Evolutionary conservation across 2,329 filamentous ascomycete species (phyloP), one percentile per base, ranked within the genome.

Genomic region (Zarea fungicola): DNA sequence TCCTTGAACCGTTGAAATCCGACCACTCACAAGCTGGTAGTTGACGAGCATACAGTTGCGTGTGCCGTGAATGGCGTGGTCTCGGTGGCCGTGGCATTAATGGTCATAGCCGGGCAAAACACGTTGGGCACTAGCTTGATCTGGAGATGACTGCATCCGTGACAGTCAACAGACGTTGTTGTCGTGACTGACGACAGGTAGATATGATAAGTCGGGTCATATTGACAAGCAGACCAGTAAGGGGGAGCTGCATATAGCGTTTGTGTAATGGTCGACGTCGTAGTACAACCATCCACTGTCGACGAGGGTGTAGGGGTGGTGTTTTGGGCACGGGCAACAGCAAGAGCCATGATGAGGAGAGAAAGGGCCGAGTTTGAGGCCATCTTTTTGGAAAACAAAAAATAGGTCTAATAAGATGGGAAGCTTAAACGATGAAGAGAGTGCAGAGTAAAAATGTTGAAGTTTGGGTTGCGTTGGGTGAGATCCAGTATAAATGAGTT

Each of bases 181-280:
- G 57, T 6, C 6, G 60, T 60, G 8, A 54, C 55, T 1, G 62
- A 65, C 4, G 59, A 55, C 1, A 62, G 57, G 49, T 63, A 65
- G 13, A 56, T 29, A 6, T 58, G 62, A 18, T 36, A 16, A 3
- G 57, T 62, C 3, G 55, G 55, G 26, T 62, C 47, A 13, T 47
- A 56, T 2, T 39, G 47, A 49, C 58, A 61, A 43, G 55, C 52
- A 8, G 52, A 51, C 62, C 60, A 64, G 52, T 53, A 56, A 28
- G 63, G 70, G 16, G 54, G 63, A 25, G 56, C 64, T 22, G 51
- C 52, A 32, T 53, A 52, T 29, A 45, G 54, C 21, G 45, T 60
- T 49, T 48, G 54, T 35, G 56, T 62, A 7, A 58, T 40, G 18
- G 58, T 63, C 11, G 58, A 58, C 13, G 62, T 64, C 34, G 50